These are phyloP conservation scores for Flaveria ramosissima DNA, from an alignment of 129 eudicot genomes.

Conservation along the genomic window DNA sequence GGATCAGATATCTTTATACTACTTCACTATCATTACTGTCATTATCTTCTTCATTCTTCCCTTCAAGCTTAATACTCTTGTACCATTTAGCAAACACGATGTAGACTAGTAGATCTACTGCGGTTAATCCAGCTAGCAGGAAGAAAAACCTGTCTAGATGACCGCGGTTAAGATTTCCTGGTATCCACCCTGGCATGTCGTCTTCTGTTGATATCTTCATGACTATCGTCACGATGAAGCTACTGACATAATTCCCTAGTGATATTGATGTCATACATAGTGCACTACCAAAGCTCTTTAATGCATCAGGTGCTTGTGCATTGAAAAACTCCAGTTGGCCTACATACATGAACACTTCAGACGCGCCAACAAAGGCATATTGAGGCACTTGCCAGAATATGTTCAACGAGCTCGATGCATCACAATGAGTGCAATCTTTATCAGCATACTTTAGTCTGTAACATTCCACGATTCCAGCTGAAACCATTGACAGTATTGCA, in stretches of 20 bases:
- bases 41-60: conserved; percentile 37
- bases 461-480: conserved; percentile 83
- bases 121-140: conserved; percentile 70
- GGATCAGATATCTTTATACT: conserved; percentile 35
- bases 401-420: conserved; percentile 78
- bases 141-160: conserved; percentile 84
- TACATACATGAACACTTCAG: conserved; percentile 90
- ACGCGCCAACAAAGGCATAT: conserved; percentile 79
- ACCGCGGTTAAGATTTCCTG: conserved; percentile 78
- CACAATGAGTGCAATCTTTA: conserved; percentile 69
- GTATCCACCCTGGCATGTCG: conserved; percentile 93
- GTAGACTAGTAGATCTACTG: conserved; percentile 63
- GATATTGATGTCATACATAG: conserved; percentile 98
- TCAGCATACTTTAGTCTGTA: conserved; percentile 67
- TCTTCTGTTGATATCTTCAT: conserved; percentile 80
- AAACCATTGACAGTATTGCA: conserved; percentile 81
- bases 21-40: conserved; percentile 47
- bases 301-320: conserved; percentile 92
- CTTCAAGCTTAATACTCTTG: conserved; percentile 61
- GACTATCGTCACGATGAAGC: conserved; percentile 72
- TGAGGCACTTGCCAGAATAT: conserved; percentile 97
- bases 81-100: conserved; percentile 80
- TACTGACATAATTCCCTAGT: conserved; percentile 87
- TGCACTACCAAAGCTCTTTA: conserved; percentile 94
- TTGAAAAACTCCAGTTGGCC: conserved; percentile 94